Percentiles rank a stretch among this genome's conserved stretches.
Evolutionary conservation across 2,329 filamentous ascomycete genomes (phyloP).

Genomic region (Hymenoscyphus fructigenus): DNA sequence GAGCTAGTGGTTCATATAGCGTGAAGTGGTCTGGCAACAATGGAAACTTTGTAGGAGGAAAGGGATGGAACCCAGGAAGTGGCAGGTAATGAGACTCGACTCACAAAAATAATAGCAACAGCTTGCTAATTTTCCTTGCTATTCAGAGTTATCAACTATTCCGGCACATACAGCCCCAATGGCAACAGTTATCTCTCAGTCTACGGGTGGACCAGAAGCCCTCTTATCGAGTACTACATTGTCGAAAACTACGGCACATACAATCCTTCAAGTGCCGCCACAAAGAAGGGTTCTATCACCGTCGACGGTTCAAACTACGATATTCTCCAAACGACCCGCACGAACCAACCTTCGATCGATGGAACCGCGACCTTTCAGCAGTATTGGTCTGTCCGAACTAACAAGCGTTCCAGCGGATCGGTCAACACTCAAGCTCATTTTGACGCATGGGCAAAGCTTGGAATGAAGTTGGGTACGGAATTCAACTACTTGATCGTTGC

Average conservation of each 20-base stretch:
- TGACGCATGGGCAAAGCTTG: conserved; percentile 49
- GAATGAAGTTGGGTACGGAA: conserved; percentile 46
- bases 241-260: conserved; percentile 53
- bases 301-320: conserved; percentile 54
- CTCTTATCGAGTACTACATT: conserved; percentile 43
- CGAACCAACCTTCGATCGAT: conserved; percentile 45
- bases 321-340: conserved; percentile 39
- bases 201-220: conserved; percentile 52
- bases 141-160: conserved; percentile 43
- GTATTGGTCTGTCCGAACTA: conserved; percentile 51
- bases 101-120: neutral
- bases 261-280: conserved; percentile 48
- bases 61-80: conserved; percentile 47
- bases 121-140: neutral
- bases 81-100: conserved; percentile 15
- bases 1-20: conserved; percentile 47
- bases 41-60: conserved; percentile 49
- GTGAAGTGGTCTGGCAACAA: conserved; percentile 47
- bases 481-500: conserved; percentile 51
- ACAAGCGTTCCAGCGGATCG: conserved; percentile 50
- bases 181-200: conserved; percentile 51
- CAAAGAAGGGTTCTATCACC: conserved; percentile 49
- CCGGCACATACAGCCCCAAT: conserved; percentile 40
- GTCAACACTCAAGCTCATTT: conserved; percentile 52
- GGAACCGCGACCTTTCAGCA: conserved; percentile 52